Evolutionary conservation across 371 early-diverging fungal genomes (phyloP), one percentile per base, ranked within the genome.

Genomic region (Blastocladiella emersonii): DNA sequence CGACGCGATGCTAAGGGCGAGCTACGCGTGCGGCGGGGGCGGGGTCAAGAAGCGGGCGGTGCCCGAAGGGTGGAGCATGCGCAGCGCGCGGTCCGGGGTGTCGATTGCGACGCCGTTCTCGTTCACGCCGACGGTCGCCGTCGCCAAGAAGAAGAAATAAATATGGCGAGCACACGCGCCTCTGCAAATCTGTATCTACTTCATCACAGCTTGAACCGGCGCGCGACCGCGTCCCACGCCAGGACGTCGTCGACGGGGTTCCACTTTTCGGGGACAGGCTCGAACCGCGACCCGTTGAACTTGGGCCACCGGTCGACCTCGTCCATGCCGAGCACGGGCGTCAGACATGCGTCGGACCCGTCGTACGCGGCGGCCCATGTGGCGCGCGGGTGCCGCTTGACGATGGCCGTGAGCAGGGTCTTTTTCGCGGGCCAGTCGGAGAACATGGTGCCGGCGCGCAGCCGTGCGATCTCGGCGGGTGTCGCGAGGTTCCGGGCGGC

Each of bases 61-160:
- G 56, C 19, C 19, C 13, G 56, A 34, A 19, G 56, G 34, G 5
- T 56, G 56, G 56, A 34, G 34, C 34, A 21, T 34, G 34, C 56
- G 17, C 56, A 34, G 19, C 17, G 34, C 32, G 3, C 19, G 56
- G 17, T 56, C 56, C 19, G 32, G 13, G 19, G 21, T n/a, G n/a
- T n/a, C n/a, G n/a, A n/a, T n/a, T n/a, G n/a, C 21, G 56, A 56
- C 56, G 34, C 34, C 56, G 56, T 56, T 56, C 34, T 56, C 56
- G 34, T 56, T 56, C 19, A 56, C 56, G 56, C 56, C 56, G 17
- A 56, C 13, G 41, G 41, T n/a, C n/a, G n/a, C n/a, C n/a, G n/a
- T n/a, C n/a, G n/a, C n/a, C n/a, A n/a, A n/a, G n/a, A n/a, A n/a
- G n/a, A n/a, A n/a, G n/a, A n/a, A n/a, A n/a, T n/a, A n/a, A n/a